Percentiles rank a stretch among this genome's conserved stretches.
phyloP scores from a whole-genome alignment of 2,329 filamentous ascomycete genomes.

The Trichoderma oligosporum region DNA sequence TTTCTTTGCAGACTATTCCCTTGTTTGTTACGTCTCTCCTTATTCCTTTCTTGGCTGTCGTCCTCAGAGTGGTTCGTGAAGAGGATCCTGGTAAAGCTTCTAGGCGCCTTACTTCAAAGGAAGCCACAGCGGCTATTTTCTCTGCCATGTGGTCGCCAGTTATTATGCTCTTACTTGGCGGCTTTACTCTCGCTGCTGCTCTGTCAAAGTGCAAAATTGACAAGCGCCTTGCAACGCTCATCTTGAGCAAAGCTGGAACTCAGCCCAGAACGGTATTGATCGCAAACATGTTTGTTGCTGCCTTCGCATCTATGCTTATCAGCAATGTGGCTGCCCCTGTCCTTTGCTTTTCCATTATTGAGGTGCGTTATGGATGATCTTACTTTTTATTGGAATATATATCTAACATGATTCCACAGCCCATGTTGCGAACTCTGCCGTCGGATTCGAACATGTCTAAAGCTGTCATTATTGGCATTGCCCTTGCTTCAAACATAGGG shows the following conservation, averaged over 20 bases:
- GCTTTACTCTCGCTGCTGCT: conserved; percentile 92
- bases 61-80: conserved; percentile 77
- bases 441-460: conserved; percentile 91
- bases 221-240: conserved; percentile 92
- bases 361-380: conserved; percentile 49
- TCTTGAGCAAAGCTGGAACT: conserved; percentile 93
- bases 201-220: conserved; percentile 97
- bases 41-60: conserved; percentile 88
- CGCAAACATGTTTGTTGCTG: conserved; percentile 98
- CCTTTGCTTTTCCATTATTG: conserved; percentile 95
- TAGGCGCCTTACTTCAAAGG: conserved; percentile 69
- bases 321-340: conserved; percentile 97
- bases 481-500: conserved; percentile 90
- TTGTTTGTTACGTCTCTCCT: conserved; percentile 93
- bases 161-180: conserved; percentile 94
- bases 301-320: conserved; percentile 98
- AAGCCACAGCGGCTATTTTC: conserved; percentile 81
- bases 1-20: conserved; percentile 68
- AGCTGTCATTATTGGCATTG: conserved; percentile 91
- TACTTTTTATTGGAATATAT: too few species aligned
- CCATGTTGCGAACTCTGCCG: conserved; percentile 88
- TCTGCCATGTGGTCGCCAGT: conserved; percentile 98
- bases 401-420: conserved; percentile 46
- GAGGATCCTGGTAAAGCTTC: conserved; percentile 59
- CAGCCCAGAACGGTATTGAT: conserved; percentile 82